A percentile compares a stretch with the other conserved stretches of the same genome.
Evolutionary conservation across 345 rosid species (phyloP).

Genomic region (Acer saccharum): DNA sequence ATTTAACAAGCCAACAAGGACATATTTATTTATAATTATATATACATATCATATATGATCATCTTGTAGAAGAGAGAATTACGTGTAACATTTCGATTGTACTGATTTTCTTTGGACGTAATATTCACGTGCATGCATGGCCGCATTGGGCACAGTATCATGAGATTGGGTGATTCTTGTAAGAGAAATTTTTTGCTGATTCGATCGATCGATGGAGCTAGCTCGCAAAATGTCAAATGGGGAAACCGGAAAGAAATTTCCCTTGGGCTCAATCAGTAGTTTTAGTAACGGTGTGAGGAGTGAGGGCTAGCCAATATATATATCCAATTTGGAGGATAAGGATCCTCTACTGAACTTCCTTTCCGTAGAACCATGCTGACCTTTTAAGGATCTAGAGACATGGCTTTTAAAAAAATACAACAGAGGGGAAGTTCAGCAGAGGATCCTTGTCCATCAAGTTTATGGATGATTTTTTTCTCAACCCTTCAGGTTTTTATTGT

Average conservation of each 20-base stretch:
- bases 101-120: neutral
- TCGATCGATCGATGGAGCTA: neutral
- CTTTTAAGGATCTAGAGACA: too few relatives aligned
- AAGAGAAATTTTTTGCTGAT: neutral
- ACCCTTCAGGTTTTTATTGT: neutral
- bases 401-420: too few relatives aligned
- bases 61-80: neutral
- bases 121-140: neutral
- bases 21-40: too few relatives aligned
- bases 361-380: too few relatives aligned
- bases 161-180: neutral
- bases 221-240: neutral
- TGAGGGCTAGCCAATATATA: neutral
- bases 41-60: too few relatives aligned
- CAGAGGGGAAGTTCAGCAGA: too few relatives aligned
- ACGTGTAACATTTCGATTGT: neutral
- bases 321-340: too few relatives aligned
- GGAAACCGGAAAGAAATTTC: constrained; percentile 18
- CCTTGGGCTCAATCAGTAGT: neutral
- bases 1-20: too few relatives aligned
- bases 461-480: neutral
- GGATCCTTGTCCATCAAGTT: neutral
- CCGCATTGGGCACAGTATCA: neutral
- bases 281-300: neutral
- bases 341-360: too few relatives aligned